Conservation (phyloP, 2,329 filamentous ascomycete species). For the Fusarium sp. region DNA sequence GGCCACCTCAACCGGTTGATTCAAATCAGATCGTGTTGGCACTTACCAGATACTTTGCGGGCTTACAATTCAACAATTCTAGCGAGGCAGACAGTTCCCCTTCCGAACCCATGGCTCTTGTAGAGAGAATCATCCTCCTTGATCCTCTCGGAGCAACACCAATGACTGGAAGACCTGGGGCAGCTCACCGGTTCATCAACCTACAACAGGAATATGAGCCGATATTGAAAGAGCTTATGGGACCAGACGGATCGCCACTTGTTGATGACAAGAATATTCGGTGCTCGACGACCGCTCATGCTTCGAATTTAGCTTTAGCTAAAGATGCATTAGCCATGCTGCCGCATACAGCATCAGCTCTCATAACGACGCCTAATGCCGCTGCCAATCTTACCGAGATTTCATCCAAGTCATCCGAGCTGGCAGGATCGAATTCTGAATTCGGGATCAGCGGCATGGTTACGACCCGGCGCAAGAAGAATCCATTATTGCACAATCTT, state of each 20-base stretch:
- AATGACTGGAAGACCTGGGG: constrained; percentile 57
- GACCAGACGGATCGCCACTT: constrained; percentile 44
- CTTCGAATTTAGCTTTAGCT: constrained; percentile 78
- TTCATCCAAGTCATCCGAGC: constrained; percentile 52
- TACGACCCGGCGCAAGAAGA: constrained; percentile 68
- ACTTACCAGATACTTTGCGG: constrained; percentile 79
- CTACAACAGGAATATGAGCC: constrained; percentile 86
- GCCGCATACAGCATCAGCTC: constrained; percentile 84
- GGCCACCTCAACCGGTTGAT: constrained; percentile 54
- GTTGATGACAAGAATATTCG: constrained; percentile 47
- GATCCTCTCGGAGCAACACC: constrained; percentile 90
- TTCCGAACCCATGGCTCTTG: constrained; percentile 64
- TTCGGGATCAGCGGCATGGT: constrained; percentile 61
- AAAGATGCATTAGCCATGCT: constrained; percentile 78
- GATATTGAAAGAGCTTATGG: constrained; percentile 71
- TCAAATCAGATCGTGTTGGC: constrained; percentile 76
- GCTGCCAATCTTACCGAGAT: constrained; percentile 65
- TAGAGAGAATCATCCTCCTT: constrained; percentile 90
- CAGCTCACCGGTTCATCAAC: constrained; percentile 77
- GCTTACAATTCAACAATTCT: constrained; percentile 62
- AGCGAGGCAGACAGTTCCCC: constrained; percentile 49
- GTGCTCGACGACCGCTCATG: constrained; percentile 59
- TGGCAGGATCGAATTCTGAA: constrained; percentile 62
- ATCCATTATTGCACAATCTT: constrained; percentile 94
- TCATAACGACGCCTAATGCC: constrained; percentile 88